phyloP scores from a whole-genome alignment of 2,329 filamentous ascomycete genomes.

The Penicillium paneum region DNA sequence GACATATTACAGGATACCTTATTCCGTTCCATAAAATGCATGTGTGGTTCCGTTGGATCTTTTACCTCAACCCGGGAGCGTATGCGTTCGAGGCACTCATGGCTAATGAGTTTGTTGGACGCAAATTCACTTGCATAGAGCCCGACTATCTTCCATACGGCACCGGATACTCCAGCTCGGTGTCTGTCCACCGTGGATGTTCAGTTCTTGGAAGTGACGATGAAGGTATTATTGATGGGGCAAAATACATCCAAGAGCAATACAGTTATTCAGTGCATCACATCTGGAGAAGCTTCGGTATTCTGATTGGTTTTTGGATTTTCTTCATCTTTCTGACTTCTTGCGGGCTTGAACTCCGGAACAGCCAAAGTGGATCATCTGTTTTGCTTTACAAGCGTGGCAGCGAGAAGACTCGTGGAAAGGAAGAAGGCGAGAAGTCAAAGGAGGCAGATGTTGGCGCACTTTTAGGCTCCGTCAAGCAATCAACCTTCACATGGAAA shows the following conservation, averaged over 20 bases:
- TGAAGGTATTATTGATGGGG: constrained; percentile 46
- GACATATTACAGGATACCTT: constrained; percentile 49
- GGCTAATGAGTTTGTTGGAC: constrained; percentile 64
- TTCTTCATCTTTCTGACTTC: constrained; percentile 73
- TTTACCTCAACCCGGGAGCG: constrained; percentile 61
- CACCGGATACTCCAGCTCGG: constrained; percentile 35
- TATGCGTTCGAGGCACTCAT: constrained; percentile 67
- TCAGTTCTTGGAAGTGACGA: constrained; percentile 31
- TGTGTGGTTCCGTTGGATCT: constrained; percentile 60
- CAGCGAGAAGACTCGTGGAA: constrained; percentile 18
- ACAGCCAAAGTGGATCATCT: constrained; percentile 30
- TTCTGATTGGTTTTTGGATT: constrained; percentile 70
- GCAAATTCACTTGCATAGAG: constrained; percentile 52
- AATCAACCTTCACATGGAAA: constrained; percentile 76
- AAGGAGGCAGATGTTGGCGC: constrained; percentile 1
- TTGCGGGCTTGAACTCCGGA: constrained; percentile 64
- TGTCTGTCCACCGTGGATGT: constrained; percentile 29
- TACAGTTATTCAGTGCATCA: constrained; percentile 55
- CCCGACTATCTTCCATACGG: constrained; percentile 49
- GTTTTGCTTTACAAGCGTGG: constrained; percentile 36
- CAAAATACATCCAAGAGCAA: constrained; percentile 52
- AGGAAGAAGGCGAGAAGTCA: not conserved
- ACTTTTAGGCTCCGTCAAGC: constrained; percentile 56
- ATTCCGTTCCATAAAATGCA: constrained; percentile 60
- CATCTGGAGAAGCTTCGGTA: constrained; percentile 71